Base-by-base conservation (phyloP, 2,329 filamentous ascomycete genomes). In the Fonsecaea nubica region DNA sequence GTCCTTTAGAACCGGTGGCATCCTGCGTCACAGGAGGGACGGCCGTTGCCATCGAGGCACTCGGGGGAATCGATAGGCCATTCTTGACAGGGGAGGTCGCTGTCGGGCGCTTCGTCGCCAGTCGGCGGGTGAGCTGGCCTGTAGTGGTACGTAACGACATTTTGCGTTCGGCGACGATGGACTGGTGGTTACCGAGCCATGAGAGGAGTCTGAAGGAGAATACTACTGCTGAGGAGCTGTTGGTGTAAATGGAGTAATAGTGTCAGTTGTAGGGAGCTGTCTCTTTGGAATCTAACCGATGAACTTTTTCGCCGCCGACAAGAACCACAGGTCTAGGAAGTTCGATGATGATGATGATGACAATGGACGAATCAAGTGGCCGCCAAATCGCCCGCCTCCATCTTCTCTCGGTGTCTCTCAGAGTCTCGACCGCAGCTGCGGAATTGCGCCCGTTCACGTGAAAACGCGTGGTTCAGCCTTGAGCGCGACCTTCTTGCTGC, bases 11-110 rank as follows among this genome's bases (percentile, higher is more conserved):
- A 57, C 85, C 87, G 0, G 86, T 86, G 6, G 86, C 84, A 84
- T 92, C 85, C 77, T 96, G 92, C 0, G 91, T 93, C 25, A 95
- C 92, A 7, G 92, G 91, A 10, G 91, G 90, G 4, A 87, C 88
- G 18, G 85, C 82, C 13, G 88, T 90, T 35, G 89, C 90, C 72
- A 82, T 79, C 4, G 75, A 74, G 55, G 74, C 71, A 68, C 74
- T 73, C 59, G 69, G 38, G 10, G 52, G 58, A 12, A 3, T 30
- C 6, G 52, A 35, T 12, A 68, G 36, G 52, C 48, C 52, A 50
- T 52, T 50, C 32, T 38, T 33, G 50, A 57, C 45, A 8, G 66
- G 55, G 8, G 55, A n/a, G 0, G 58, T 15, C 15, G 36, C 12
- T 54, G 59, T 9, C 7, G 57, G 18, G 36, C 59, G 66, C 38